Evolutionary conservation across 2,329 filamentous ascomycete species (phyloP).

Genomic region (Pezicula neosporulosa): DNA sequence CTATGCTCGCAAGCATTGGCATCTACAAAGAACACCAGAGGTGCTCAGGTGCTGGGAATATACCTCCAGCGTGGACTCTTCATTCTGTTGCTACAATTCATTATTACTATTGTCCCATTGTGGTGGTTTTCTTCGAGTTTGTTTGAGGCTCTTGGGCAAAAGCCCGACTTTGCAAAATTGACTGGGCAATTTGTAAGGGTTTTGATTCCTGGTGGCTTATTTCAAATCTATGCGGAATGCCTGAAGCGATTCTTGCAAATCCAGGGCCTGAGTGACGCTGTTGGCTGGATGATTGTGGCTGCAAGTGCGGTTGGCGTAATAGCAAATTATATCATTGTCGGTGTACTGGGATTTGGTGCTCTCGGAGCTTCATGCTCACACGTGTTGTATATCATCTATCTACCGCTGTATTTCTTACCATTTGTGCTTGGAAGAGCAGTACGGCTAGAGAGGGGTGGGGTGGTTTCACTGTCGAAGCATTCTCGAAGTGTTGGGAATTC

Average conservation of each 20-base stretch:
- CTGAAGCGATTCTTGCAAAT: slow-evolving; percentile 84
- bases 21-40: slow-evolving; percentile 64
- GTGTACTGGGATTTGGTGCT: slow-evolving; percentile 64
- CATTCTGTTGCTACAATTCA: slow-evolving; percentile 65
- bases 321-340: slow-evolving; percentile 74
- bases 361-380: slow-evolving; percentile 76
- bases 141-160: slow-evolving; percentile 70
- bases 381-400: slow-evolving; percentile 33
- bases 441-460: slow-evolving; percentile 31
- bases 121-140: slow-evolving; percentile 73
- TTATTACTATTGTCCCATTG: slow-evolving; percentile 63
- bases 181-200: slow-evolving; percentile 67
- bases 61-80: slow-evolving; percentile 68
- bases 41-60: slow-evolving; percentile 55
- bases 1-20: slow-evolving; percentile 75
- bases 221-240: slow-evolving; percentile 79
- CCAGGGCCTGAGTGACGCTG: slow-evolving; percentile 73
- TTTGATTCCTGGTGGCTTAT: slow-evolving; percentile 73
- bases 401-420: background rate
- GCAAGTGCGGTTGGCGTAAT: slow-evolving; percentile 75
- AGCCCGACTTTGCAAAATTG: slow-evolving; percentile 67
- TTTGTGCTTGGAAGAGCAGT: slow-evolving; percentile 1
- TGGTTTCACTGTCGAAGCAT: slow-evolving; percentile 62
- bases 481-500: slow-evolving; percentile 72
- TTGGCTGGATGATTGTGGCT: slow-evolving; percentile 73